Percentiles rank a stretch among this genome's conserved stretches.
phyloP scores from a whole-genome alignment of 2,329 filamentous ascomycete genomes.

The Curvularia spicifera region DNA sequence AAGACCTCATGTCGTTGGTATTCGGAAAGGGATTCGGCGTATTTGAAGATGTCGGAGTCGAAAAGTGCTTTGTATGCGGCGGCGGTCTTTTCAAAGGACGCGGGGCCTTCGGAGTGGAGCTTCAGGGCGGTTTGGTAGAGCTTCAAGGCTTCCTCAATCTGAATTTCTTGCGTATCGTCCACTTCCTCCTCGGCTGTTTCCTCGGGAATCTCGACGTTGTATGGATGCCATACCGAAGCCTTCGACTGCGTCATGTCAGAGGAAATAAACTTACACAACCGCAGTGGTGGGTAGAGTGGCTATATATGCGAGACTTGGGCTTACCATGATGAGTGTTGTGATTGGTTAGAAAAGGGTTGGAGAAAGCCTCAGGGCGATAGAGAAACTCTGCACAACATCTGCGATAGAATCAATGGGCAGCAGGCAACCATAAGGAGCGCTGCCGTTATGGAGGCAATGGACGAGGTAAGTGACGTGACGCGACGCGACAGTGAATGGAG shows the following conservation, averaged over 20 bases:
- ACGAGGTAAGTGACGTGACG: conserved; percentile 21
- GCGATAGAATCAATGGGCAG: conserved; percentile 6
- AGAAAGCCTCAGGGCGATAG: conserved; percentile 9
- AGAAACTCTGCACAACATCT: conserved; percentile 18
- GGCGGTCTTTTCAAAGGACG: conserved; percentile 75
- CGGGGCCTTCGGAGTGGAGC: conserved; percentile 84
- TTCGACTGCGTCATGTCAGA: conserved; percentile 39
- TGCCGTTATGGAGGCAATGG: background rate
- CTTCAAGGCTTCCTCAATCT: conserved; percentile 96
- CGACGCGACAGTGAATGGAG: conserved; percentile 23
- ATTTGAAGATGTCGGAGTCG: conserved; percentile 90
- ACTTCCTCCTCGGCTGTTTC: conserved; percentile 87
- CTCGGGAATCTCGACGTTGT: conserved; percentile 94
- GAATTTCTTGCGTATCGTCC: conserved; percentile 93
- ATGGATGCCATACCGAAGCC: conserved; percentile 71
- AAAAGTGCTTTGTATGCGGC: conserved; percentile 86
- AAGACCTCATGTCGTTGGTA: conserved; percentile 72
- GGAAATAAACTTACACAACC: background rate
- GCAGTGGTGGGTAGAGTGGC: background rate
- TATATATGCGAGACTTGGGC: conserved; percentile 9
- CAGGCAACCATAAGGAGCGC: conserved; percentile 16
- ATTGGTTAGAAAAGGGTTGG: conserved; percentile 14
- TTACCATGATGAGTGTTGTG: conserved; percentile 29
- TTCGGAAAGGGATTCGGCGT: conserved; percentile 84
- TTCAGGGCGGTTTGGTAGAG: conserved; percentile 91